phyloP scores from a whole-genome alignment of 164 flowering plant species.

The Vitis amurensis region DNA sequence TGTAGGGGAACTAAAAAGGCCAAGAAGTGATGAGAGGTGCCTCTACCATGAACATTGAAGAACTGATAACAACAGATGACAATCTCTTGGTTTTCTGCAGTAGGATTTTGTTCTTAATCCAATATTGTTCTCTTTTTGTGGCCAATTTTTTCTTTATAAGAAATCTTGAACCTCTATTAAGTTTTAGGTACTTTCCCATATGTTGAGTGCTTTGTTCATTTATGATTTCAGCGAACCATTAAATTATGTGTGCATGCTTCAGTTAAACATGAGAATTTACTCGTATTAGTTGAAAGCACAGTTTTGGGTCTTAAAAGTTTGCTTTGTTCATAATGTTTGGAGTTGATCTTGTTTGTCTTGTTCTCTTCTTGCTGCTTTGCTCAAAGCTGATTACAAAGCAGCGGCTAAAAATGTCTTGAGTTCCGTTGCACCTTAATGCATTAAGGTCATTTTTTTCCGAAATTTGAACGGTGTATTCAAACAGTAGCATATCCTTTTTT shows the following conservation, averaged over 20 bases:
- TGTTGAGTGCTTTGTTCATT: conserved; percentile 6
- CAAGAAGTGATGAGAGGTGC: conserved; percentile 31
- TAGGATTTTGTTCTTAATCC: conserved; percentile 4
- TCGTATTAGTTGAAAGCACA: not conserved
- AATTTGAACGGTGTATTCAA: too few species aligned
- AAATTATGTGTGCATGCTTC: not conserved
- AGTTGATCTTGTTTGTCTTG: too few species aligned
- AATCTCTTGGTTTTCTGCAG: conserved; percentile 6
- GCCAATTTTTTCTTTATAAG: conserved; percentile 3
- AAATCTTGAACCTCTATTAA: conserved; percentile 5
- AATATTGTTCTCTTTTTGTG: not conserved
- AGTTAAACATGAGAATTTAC: not conserved
- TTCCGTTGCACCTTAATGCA: too few species aligned
- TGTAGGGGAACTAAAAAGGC: conserved; percentile 40
- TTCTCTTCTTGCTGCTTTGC: too few species aligned
- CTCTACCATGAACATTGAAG: not conserved
- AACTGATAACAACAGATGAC: not conserved
- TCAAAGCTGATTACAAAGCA: too few species aligned
- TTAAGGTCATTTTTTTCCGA: too few species aligned
- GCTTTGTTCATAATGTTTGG: not conserved
- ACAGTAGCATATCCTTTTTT: too few species aligned
- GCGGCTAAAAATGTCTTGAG: too few species aligned
- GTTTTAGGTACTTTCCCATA: not conserved
- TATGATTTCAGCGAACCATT: not conserved
- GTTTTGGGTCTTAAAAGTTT: not conserved